Conservation (phyloP, 2,329 filamentous ascomycete species). For the Aureobasidium sp. region DNA sequence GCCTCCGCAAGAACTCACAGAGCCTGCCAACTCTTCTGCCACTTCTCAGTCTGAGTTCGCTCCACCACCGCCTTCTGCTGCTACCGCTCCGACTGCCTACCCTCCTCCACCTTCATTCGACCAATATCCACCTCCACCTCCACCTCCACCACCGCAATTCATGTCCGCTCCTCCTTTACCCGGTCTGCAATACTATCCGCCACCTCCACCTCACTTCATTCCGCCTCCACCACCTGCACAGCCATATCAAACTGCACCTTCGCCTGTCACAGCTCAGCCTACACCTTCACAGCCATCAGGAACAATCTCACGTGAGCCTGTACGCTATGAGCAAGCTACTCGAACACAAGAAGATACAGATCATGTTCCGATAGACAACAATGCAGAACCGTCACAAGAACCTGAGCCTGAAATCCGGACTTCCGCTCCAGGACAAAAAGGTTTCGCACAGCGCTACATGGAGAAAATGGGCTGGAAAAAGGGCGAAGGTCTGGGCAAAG, state of each 20-base stretch:
- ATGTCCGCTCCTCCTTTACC: not conserved
- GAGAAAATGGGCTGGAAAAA: slow-evolving; percentile 90
- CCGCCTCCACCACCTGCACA: slow-evolving; percentile 13
- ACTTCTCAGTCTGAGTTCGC: not conserved
- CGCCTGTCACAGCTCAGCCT: slow-evolving; percentile 22
- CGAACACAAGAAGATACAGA: slow-evolving; percentile 34
- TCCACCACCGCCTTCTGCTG: slow-evolving; percentile 21
- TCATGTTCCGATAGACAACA: slow-evolving; percentile 19
- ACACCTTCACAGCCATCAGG: slow-evolving; percentile 35
- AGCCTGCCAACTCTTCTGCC: slow-evolving; percentile 41
- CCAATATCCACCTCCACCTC: slow-evolving; percentile 25
- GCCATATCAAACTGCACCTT: slow-evolving; percentile 13
- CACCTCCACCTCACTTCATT: slow-evolving; percentile 19
- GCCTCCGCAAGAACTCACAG: slow-evolving; percentile 5
- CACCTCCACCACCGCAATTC: not conserved
- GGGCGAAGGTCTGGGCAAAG: slow-evolving; percentile 78
- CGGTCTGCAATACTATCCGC: slow-evolving; percentile 27
- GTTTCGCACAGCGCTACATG: slow-evolving; percentile 83
- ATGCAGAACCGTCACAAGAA: slow-evolving; percentile 23
- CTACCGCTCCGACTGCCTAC: not conserved
- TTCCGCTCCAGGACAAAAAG: slow-evolving; percentile 68
- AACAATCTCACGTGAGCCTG: slow-evolving; percentile 71
- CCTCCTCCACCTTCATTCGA: not conserved
- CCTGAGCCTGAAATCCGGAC: slow-evolving; percentile 46
- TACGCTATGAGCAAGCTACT: slow-evolving; percentile 58